Conservation (phyloP, 345 rosid species). For the Lumnitzera racemosa region DNA sequence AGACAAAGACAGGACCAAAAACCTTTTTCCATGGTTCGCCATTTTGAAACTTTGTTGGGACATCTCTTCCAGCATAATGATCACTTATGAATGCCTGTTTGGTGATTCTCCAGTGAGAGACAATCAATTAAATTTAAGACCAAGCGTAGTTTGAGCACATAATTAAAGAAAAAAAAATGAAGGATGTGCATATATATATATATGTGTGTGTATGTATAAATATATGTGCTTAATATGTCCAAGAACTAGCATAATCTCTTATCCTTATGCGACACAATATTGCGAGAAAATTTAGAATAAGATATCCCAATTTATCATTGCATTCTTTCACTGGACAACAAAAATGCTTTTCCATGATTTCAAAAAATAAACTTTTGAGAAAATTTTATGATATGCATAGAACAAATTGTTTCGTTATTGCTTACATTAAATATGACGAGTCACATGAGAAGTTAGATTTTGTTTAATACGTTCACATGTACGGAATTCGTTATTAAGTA, state of each 20-base stretch:
- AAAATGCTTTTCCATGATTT: too few relatives aligned
- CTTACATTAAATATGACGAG: slow-evolving; percentile 26
- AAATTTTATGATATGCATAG: not conserved
- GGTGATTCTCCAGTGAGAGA: not conserved
- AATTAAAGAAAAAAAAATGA: too few relatives aligned
- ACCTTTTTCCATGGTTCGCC: slow-evolving; percentile 40
- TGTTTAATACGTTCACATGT: slow-evolving; percentile 29
- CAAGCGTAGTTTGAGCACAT: too few relatives aligned
- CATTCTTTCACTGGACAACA: too few relatives aligned
- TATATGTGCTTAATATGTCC: too few relatives aligned
- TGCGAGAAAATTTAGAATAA: too few relatives aligned
- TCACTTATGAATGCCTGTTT: slow-evolving; percentile 28
- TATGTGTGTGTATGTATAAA: too few relatives aligned
- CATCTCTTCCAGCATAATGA: slow-evolving; percentile 27
- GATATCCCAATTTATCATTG: too few relatives aligned
- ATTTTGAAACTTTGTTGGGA: slow-evolving; percentile 10
- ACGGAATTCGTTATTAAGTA: slow-evolving; percentile 25
- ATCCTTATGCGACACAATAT: too few relatives aligned
- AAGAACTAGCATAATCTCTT: too few relatives aligned
- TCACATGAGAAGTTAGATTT: slow-evolving; percentile 25
- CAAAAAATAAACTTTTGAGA: too few relatives aligned
- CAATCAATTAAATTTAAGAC: not conserved
- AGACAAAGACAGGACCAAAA: slow-evolving; percentile 29
- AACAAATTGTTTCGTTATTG: not conserved
- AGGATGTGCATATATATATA: too few relatives aligned